A percentile compares a stretch with the other conserved stretches of the same genome.
Evolutionary conservation across 2,329 filamentous ascomycete species (phyloP).

Genomic region (Pyrenophora graminea): DNA sequence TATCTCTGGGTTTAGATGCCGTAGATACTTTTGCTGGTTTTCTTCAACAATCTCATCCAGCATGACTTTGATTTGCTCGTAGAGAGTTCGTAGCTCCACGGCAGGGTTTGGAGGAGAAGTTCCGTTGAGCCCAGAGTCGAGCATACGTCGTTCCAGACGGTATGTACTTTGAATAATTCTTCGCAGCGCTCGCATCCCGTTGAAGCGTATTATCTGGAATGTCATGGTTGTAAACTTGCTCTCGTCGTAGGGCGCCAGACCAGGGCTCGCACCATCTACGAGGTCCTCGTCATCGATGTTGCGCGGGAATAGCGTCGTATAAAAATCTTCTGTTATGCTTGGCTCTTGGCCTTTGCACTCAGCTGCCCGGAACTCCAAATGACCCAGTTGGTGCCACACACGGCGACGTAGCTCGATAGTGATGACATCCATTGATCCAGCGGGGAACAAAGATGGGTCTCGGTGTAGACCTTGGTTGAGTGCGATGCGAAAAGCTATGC

Average conservation of each 20-base stretch:
- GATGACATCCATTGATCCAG: slow-evolving; percentile 43
- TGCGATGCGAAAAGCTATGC: slow-evolving; percentile 44
- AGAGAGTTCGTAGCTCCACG: slow-evolving; percentile 39
- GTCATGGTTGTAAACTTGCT: slow-evolving; percentile 42
- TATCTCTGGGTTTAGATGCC: slow-evolving; percentile 37
- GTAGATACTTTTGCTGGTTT: slow-evolving; percentile 38
- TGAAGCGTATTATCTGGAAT: slow-evolving; percentile 43
- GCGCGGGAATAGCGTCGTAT: slow-evolving; percentile 44
- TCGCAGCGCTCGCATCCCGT: slow-evolving; percentile 41
- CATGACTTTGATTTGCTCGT: slow-evolving; percentile 44
- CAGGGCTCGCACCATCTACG: slow-evolving; percentile 41
- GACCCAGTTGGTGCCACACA: slow-evolving; percentile 46
- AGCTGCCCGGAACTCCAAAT: slow-evolving; percentile 45
- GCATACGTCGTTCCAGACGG: slow-evolving; percentile 42
- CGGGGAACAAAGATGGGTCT: slow-evolving; percentile 44
- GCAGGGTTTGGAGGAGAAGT: slow-evolving; percentile 41
- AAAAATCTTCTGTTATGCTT: slow-evolving; percentile 44
- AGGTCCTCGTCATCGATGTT: slow-evolving; percentile 48
- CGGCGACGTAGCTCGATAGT: slow-evolving; percentile 46
- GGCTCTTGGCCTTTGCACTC: slow-evolving; percentile 48
- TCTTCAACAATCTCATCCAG: slow-evolving; percentile 43
- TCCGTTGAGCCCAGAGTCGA: slow-evolving; percentile 41
- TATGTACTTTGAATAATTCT: slow-evolving; percentile 45
- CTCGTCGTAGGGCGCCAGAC: slow-evolving; percentile 37
- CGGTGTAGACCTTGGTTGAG: slow-evolving; percentile 46